Evolutionary conservation across 1,284 basidiomycete species (phyloP), one percentile per base, ranked within the genome.

Genomic region (Sporisorium iseilematis-ciliati): DNA sequence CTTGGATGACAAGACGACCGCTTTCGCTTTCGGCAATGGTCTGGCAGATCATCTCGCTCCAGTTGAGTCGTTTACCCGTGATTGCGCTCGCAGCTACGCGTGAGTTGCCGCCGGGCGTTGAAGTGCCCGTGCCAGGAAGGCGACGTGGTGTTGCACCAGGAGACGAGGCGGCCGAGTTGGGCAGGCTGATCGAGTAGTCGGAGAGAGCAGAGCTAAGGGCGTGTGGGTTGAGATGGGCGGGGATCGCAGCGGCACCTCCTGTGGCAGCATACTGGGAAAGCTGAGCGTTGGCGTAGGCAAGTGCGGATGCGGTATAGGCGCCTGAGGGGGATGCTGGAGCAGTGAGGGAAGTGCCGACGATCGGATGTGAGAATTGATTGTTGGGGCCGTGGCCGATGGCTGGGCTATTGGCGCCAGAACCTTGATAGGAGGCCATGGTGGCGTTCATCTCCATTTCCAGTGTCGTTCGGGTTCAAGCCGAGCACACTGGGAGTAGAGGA

Each of bases 41-140:
- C 50, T 79, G 77, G 56, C 81, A 82, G 40, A 84, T 83, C 82
- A 84, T 84, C 53, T 84, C 82, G 54, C 75, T 71, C 82, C 82
- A 84, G 57, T 84, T 84, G 58, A 84, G 69, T 5, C 82, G 69
- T 57, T 82, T 82, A 41, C 79, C 78, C 16, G 80, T 82, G 61
- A 80, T 75, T 26, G 78, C 68, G 45, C 72, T 72, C 7, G 78
- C 75, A 23, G 79, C 77, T 6, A 80, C 70, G 26, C 79, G 70
- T 18, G 77, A 75, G 50, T 80, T 80, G 40, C 72, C 73, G 23
- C 74, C 73, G 18, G 67, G 76, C 0, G 75, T 76, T 6, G 74
- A 68, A 0, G 74, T 63, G 6, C 74, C 74, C 1, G 74, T 72
- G 12, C 68, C 74, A 12, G 73, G 73, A 26, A 78, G 66, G 12